Evolutionary conservation across 2,329 filamentous ascomycete species (phyloP).

Genomic region (Elsinoe necatrix): DNA sequence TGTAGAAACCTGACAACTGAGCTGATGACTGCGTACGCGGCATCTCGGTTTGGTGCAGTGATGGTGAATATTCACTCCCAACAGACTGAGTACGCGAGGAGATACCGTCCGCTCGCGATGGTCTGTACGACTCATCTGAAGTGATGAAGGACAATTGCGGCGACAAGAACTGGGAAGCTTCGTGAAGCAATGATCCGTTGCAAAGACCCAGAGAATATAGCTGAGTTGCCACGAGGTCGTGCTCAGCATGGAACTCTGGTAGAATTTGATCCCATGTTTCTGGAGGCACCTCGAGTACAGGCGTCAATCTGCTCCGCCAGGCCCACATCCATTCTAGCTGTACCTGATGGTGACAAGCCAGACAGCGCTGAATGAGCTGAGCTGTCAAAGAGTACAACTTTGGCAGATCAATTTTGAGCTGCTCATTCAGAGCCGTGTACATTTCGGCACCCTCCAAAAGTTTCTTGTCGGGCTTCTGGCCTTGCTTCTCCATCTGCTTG

Average conservation of each 20-base stretch:
- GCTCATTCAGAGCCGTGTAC: constrained; percentile 85
- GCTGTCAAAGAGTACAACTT: constrained; percentile 74
- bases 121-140: constrained; percentile 25
- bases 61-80: constrained; percentile 18
- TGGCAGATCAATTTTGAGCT: constrained; percentile 84
- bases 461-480: constrained; percentile 82
- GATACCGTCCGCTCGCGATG: constrained; percentile 14
- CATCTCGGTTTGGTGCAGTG: constrained; percentile 15
- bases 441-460: constrained; percentile 76
- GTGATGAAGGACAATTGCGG: constrained; percentile 37
- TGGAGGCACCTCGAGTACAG: constrained; percentile 54
- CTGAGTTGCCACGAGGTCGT: constrained; percentile 64
- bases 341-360: constrained; percentile 75
- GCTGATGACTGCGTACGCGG: background rate
- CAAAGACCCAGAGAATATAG: constrained; percentile 65
- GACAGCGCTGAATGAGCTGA: constrained; percentile 71
- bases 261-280: constrained; percentile 66
- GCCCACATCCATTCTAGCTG: constrained; percentile 75
- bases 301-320: constrained; percentile 74
- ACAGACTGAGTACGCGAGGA: constrained; percentile 18
- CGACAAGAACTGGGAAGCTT: constrained; percentile 53
- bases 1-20: background rate
- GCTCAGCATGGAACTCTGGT: constrained; percentile 69
- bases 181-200: constrained; percentile 58
- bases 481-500: constrained; percentile 65